Conservation (phyloP, 192 early-diverging fungal species). For the Pilaira anomala region DNA sequence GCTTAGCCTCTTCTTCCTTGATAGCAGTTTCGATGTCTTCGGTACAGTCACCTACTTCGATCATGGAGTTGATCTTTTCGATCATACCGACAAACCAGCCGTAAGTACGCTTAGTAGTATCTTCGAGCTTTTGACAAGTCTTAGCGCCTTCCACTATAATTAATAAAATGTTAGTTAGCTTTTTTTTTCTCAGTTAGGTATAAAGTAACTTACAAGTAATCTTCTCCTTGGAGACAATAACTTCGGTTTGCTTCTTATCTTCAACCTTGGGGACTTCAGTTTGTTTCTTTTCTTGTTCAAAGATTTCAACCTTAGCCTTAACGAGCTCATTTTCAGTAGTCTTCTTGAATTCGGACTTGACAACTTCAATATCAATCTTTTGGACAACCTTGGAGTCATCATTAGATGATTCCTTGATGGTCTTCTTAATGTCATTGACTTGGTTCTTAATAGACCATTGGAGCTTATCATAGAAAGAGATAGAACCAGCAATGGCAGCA, state of each 20-base stretch:
- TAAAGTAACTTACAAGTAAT: background rate
- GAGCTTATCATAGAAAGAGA: background rate
- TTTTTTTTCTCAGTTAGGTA: background rate
- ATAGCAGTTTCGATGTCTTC: slow-evolving; percentile 7
- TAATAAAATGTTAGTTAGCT: background rate
- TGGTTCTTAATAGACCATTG: slow-evolving; percentile 3
- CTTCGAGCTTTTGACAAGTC: background rate
- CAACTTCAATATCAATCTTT: background rate
- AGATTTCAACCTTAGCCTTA: background rate
- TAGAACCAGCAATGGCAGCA: background rate
- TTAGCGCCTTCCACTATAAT: background rate
- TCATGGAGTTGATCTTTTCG: background rate
- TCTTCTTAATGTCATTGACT: background rate
- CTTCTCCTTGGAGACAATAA: background rate
- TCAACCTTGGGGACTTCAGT: background rate
- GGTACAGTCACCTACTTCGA: slow-evolving; percentile 5
- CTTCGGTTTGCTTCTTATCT: background rate
- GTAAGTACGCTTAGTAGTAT: background rate
- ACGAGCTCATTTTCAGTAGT: background rate
- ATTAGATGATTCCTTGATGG: slow-evolving; percentile 2
- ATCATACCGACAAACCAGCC: slow-evolving; percentile 8
- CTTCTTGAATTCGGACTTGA: slow-evolving; percentile 5
- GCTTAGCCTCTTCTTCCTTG: slow-evolving; percentile 7
- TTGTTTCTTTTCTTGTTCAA: slow-evolving; percentile 2
- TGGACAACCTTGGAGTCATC: background rate